phyloP scores from a whole-genome alignment of 208 protist genomes.

The Kentomonas sorsogonicus region DNA sequence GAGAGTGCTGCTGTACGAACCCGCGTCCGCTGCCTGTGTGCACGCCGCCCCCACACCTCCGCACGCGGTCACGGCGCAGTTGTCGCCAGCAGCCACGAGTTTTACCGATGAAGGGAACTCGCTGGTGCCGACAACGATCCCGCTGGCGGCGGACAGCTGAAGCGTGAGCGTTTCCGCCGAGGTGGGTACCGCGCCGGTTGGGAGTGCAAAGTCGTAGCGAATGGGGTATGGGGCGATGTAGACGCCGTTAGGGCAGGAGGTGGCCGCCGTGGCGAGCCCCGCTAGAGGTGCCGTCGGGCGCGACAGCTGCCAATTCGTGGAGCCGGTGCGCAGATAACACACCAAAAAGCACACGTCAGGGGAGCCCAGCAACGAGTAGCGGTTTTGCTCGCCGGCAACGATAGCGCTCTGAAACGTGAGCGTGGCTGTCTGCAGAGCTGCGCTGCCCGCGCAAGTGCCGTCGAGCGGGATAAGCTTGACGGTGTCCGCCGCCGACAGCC shows the following conservation, averaged over 20 bases:
- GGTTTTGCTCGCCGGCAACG: slow-evolving; percentile 29
- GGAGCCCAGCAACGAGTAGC: slow-evolving; percentile 54
- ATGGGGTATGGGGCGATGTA: slow-evolving; percentile 65
- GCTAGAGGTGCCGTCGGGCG: slow-evolving; percentile 15
- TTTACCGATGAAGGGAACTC: slow-evolving; percentile 36
- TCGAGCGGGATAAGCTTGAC: slow-evolving; percentile 39
- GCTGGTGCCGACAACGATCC: slow-evolving; percentile 15
- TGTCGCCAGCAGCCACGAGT: slow-evolving; percentile 47
- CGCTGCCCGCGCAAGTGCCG: slow-evolving; percentile 21
- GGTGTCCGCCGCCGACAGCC: slow-evolving; percentile 39
- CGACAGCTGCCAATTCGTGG: slow-evolving; percentile 43
- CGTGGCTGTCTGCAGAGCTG: slow-evolving; percentile 17
- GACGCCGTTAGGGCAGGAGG: slow-evolving; percentile 38
- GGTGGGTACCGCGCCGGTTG: slow-evolving; percentile 18
- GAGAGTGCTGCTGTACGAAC: slow-evolving; percentile 46
- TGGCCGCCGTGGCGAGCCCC: slow-evolving; percentile 13
- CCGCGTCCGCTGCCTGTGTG: slow-evolving; percentile 13
- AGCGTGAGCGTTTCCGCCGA: slow-evolving; percentile 56
- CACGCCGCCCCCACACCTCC: slow-evolving; percentile 43
- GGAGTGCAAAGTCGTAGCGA: slow-evolving; percentile 35
- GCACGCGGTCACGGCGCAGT: slow-evolving; percentile 55
- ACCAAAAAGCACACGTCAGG: slow-evolving; percentile 56
- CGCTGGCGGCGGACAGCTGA: slow-evolving; percentile 31
- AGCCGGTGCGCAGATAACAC: slow-evolving; percentile 58
- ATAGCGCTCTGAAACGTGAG: slow-evolving; percentile 35